Conservation (phyloP, 768 basidiomycete species). For the Gymnopilus junonius region DNA sequence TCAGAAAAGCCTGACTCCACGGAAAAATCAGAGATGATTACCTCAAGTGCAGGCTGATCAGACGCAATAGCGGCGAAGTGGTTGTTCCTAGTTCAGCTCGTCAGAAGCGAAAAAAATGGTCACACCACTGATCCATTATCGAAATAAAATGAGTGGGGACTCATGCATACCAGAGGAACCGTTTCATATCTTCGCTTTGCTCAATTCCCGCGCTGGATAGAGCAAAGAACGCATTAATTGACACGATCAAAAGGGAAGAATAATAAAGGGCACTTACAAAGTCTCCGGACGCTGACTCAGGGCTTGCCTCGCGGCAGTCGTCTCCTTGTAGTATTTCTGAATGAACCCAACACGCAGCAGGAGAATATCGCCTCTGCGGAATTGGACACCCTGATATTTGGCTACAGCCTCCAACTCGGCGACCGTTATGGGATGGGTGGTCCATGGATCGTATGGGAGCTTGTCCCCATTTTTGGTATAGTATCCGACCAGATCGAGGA, state of each 20-base stretch:
- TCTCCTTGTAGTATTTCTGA: conserved; percentile 51
- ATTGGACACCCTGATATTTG: conserved; percentile 57
- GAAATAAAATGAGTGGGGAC: neutral
- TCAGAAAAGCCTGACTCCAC: neutral
- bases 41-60: conserved; percentile 71
- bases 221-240: neutral
- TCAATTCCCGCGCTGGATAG: conserved; percentile 64
- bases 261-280: conserved; percentile 45
- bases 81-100: conserved; percentile 55
- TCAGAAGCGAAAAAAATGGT: neutral
- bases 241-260: neutral
- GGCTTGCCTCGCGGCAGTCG: conserved; percentile 48
- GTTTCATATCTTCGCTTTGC: conserved; percentile 71
- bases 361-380: conserved; percentile 63
- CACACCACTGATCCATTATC: neutral
- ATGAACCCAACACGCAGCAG: conserved; percentile 67
- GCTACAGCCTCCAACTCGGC: conserved; percentile 63
- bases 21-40: conserved; percentile 20
- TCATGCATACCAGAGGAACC: conserved; percentile 64
- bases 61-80: conserved; percentile 74
- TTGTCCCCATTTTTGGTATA: conserved; percentile 42
- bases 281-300: conserved; percentile 48
- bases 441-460: conserved; percentile 70
- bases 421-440: conserved; percentile 54
- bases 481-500: conserved; percentile 65